phyloP scores from a whole-genome alignment of 2,329 filamentous ascomycete species.

The Cladosporium velox region DNA sequence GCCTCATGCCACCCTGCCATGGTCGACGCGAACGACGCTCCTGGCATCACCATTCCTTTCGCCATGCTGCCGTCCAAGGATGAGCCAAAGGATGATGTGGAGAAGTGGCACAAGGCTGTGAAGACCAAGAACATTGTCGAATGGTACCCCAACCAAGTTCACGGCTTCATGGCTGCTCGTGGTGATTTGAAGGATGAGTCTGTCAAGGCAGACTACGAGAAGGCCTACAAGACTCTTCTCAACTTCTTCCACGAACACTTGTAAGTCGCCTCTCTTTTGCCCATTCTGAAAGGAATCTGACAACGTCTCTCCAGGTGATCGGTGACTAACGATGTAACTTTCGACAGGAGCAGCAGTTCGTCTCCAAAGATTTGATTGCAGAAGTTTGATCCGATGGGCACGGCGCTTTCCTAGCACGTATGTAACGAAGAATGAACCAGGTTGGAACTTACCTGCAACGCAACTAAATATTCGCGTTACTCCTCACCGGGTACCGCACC shows the following conservation, averaged over 20 bases:
- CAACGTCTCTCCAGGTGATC: background rate
- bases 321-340: constrained; percentile 9
- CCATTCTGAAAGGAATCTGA: constrained; percentile 6
- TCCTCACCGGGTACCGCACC: background rate
- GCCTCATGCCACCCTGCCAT: constrained; percentile 61
- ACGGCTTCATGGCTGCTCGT: constrained; percentile 40
- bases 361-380: constrained; percentile 14
- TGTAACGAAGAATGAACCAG: constrained; percentile 15
- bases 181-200: constrained; percentile 49
- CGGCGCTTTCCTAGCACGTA: background rate
- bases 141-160: constrained; percentile 52
- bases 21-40: constrained; percentile 60
- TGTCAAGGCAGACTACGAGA: constrained; percentile 53
- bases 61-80: constrained; percentile 60
- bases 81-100: constrained; percentile 55
- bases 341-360: constrained; percentile 1
- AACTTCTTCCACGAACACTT: constrained; percentile 56
- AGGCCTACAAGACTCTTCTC: constrained; percentile 51
- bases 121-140: constrained; percentile 48
- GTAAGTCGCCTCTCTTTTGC: constrained; percentile 40
- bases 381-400: background rate
- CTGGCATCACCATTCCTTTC: constrained; percentile 58
- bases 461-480: background rate
- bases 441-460: background rate
- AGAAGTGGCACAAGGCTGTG: constrained; percentile 51